Conservation (phyloP, 2,329 filamentous ascomycete species). For the Chaetomiaceae sp. region DNA sequence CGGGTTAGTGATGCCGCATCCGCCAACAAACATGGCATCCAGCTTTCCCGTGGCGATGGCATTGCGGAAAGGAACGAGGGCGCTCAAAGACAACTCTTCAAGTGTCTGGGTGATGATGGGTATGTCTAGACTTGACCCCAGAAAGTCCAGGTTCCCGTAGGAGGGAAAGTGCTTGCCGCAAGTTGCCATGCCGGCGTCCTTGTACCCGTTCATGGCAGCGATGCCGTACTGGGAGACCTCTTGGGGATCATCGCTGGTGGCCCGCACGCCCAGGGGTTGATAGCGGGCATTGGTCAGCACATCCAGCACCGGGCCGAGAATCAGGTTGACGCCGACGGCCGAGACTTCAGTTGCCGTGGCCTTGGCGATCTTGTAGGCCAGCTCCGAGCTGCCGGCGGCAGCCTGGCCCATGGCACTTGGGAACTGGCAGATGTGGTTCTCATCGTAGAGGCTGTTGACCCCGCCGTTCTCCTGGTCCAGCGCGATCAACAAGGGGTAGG, state of each 20-base stretch:
- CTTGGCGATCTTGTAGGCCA: conserved; percentile 86
- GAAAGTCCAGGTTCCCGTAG: conserved; percentile 89
- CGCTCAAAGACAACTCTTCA: conserved; percentile 86
- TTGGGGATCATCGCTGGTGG: conserved; percentile 86
- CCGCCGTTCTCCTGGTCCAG: conserved; percentile 97
- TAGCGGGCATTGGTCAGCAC: conserved; percentile 89
- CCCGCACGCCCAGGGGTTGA: conserved; percentile 83
- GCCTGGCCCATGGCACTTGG: conserved; percentile 95
- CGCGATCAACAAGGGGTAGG: conserved; percentile 81
- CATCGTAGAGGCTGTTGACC: conserved; percentile 93
- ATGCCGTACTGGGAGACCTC: conserved; percentile 91
- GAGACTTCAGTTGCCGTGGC: conserved; percentile 89
- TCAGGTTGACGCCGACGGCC: conserved; percentile 91
- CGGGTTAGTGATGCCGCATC: conserved; percentile 84
- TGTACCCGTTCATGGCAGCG: conserved; percentile 85
- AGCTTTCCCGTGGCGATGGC: conserved; percentile 75
- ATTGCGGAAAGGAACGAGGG: conserved; percentile 84
- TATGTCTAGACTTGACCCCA: conserved; percentile 84
- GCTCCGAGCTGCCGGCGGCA: conserved; percentile 77
- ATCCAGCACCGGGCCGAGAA: conserved; percentile 88
- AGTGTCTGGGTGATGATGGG: conserved; percentile 93
- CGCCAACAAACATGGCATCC: conserved; percentile 93
- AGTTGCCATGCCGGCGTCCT: conserved; percentile 80
- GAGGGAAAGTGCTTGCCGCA: conserved; percentile 96
- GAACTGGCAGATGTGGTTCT: conserved; percentile 92